Evolutionary conservation across 345 rosid species (phyloP).

Genomic region (Rhodomyrtus tomentosa): DNA sequence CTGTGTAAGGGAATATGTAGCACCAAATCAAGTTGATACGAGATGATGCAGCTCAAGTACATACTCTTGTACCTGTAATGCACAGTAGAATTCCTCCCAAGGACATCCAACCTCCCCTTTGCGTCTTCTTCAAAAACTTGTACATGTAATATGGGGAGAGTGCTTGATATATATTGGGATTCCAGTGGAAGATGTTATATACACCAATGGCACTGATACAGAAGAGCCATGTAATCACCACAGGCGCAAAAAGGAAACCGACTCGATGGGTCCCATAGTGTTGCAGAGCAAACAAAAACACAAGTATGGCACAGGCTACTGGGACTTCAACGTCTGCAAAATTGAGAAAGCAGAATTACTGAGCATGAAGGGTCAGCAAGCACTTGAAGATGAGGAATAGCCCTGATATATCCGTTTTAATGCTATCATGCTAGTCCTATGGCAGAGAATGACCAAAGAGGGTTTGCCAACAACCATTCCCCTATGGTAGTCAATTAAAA

Average conservation of each 20-base stretch:
- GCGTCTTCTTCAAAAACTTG: constrained; percentile 81
- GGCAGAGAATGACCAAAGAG: neutral
- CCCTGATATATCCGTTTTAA: neutral
- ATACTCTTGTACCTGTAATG: constrained; percentile 54
- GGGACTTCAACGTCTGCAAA: constrained; percentile 85
- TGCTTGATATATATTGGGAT: constrained; percentile 89
- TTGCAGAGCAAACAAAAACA: constrained; percentile 66
- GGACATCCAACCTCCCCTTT: constrained; percentile 97
- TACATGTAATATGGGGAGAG: constrained; percentile 89
- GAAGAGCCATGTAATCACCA: constrained; percentile 67
- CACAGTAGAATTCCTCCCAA: constrained; percentile 91
- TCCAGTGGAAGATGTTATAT: constrained; percentile 85
- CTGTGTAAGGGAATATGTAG: neutral
- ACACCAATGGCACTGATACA: constrained; percentile 85
- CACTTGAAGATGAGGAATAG: neutral
- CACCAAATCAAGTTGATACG: neutral
- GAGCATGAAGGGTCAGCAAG: neutral
- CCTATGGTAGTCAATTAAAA: neutral
- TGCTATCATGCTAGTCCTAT: neutral
- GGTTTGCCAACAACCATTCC: neutral
- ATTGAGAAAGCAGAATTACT: neutral
- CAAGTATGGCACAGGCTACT: constrained; percentile 55
- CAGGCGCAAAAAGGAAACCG: constrained; percentile 76
- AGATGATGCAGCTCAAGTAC: neutral
- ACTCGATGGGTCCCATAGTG: constrained; percentile 84